Percentiles rank a stretch among this genome's conserved stretches.
Evolutionary conservation across 768 basidiomycete genomes (phyloP).

Genomic region (Phlebiopsis gigantea): DNA sequence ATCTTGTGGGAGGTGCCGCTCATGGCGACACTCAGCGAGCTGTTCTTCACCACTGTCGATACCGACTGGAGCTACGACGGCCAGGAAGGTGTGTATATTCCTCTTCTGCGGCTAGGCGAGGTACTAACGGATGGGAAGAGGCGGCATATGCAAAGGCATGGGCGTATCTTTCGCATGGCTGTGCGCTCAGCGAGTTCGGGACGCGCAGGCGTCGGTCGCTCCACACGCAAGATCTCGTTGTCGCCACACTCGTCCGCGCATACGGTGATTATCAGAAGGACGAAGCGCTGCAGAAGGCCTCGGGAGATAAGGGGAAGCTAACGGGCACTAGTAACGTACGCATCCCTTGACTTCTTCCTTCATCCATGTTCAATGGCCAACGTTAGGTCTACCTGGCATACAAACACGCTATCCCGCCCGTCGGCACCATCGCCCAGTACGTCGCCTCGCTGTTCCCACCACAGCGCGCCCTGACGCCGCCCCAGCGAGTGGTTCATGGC

Average conservation of each 20-base stretch:
- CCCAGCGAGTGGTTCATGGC: slow-evolving; percentile 89
- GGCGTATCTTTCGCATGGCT: slow-evolving; percentile 55
- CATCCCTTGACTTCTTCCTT: not conserved
- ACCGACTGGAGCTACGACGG: slow-evolving; percentile 85
- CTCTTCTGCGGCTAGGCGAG: not conserved
- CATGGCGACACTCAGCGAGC: slow-evolving; percentile 89
- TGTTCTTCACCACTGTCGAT: slow-evolving; percentile 71
- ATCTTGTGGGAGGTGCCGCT: slow-evolving; percentile 97
- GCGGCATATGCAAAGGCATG: slow-evolving; percentile 68
- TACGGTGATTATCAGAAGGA: not conserved
- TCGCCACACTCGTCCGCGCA: slow-evolving; percentile 54
- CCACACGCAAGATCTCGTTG: slow-evolving; percentile 69
- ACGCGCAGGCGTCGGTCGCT: slow-evolving; percentile 77
- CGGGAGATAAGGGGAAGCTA: slow-evolving; percentile 48
- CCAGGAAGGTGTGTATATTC: slow-evolving; percentile 55
- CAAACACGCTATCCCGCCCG: slow-evolving; percentile 56
- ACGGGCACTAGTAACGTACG: slow-evolving; percentile 87
- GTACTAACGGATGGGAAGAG: slow-evolving; percentile 38
- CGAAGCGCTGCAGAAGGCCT: slow-evolving; percentile 43
- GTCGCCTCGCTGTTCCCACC: slow-evolving; percentile 22
- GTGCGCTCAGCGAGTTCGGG: slow-evolving; percentile 81
- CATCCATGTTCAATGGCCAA: not conserved
- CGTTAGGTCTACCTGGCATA: slow-evolving; percentile 78
- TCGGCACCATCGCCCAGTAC: slow-evolving; percentile 87
- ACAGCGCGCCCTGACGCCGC: not conserved